phyloP scores from a whole-genome alignment of 2,329 filamentous ascomycete species.

The Aaosphaeria arxii region DNA sequence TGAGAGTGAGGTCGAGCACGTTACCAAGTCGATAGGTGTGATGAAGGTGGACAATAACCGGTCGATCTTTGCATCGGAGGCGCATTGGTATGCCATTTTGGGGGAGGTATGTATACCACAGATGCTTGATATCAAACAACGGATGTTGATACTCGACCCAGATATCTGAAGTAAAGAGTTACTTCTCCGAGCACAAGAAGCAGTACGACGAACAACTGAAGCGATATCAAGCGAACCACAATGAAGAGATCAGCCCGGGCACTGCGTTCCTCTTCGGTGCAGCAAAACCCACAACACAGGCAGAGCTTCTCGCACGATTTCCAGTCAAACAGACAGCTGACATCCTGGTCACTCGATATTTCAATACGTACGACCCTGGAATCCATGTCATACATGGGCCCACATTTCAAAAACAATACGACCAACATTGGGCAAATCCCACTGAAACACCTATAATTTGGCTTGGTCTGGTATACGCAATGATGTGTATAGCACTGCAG shows the following conservation, averaged over 20 bases:
- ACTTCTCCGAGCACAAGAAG: conserved; percentile 82
- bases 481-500: conserved; percentile 74
- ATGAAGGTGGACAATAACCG: conserved; percentile 53
- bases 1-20: conserved; percentile 61
- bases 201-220: conserved; percentile 81
- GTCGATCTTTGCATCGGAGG: conserved; percentile 49
- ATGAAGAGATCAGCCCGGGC: conserved; percentile 55
- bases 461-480: conserved; percentile 72
- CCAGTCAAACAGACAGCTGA: conserved; percentile 82
- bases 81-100: conserved; percentile 53
- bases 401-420: conserved; percentile 71
- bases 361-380: conserved; percentile 72
- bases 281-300: conserved; percentile 63
- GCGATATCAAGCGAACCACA: conserved; percentile 67
- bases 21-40: conserved; percentile 50
- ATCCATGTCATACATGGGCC: conserved; percentile 62
- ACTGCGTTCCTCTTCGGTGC: conserved; percentile 78
- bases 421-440: conserved; percentile 69
- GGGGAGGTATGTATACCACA: conserved; percentile 42
- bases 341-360: conserved; percentile 82
- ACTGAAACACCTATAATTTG: conserved; percentile 72
- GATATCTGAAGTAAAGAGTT: conserved; percentile 91
- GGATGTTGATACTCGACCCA: conserved; percentile 28
- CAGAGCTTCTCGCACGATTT: conserved; percentile 75
- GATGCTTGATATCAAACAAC: neutral